Percentiles rank a stretch among this genome's conserved stretches.
Evolutionary conservation across 148 eudicot genomes (phyloP).

Genomic region (Beta vulgaris): DNA sequence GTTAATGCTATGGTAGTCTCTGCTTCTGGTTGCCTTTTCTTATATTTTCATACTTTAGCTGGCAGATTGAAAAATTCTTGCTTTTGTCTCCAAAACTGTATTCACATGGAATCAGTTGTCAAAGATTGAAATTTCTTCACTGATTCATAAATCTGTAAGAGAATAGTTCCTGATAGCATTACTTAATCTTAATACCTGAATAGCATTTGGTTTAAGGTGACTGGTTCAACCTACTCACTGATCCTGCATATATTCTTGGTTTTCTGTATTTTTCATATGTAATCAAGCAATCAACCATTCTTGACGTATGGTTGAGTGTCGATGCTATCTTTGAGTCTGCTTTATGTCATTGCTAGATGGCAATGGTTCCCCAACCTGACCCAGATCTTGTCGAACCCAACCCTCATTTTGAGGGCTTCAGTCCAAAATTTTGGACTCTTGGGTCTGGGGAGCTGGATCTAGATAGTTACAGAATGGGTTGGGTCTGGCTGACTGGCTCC

Average conservation of each 20-base stretch:
- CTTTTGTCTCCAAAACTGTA: background rate
- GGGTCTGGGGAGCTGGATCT: no score
- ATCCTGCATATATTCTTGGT: background rate
- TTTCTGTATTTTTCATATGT: background rate
- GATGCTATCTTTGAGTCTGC: background rate
- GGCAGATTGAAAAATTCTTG: background rate
- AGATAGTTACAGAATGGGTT: no score
- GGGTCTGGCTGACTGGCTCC: no score
- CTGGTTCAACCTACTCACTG: background rate
- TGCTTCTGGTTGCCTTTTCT: background rate
- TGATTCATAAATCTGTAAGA: background rate
- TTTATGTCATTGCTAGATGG: background rate
- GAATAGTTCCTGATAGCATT: background rate
- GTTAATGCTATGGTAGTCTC: background rate
- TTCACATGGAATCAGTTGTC: background rate
- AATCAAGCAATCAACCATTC: no score
- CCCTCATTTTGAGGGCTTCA: no score
- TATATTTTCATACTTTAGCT: conserved; percentile 1
- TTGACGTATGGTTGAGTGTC: no score
- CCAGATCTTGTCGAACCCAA: no score
- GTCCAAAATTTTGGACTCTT: no score
- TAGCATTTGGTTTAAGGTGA: background rate
- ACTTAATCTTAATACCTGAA: background rate
- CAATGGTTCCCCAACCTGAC: no score
- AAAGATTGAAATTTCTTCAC: background rate